Evolutionary conservation across 192 early-diverging fungal species (phyloP).

Genomic region (Coemansia sp.): DNA sequence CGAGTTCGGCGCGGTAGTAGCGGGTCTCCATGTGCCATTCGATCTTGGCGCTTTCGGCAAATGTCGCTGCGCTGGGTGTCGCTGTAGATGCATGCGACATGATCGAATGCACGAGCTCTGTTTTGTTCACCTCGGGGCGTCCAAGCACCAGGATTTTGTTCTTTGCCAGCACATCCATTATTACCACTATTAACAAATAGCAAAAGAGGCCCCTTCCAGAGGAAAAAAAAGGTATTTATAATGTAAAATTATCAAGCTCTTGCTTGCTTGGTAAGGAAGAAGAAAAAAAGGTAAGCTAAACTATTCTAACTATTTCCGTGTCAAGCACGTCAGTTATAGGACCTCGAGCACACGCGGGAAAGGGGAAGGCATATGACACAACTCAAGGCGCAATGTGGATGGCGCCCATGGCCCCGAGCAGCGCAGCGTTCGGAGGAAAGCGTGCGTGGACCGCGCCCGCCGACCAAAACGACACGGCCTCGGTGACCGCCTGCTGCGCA

Average conservation of each 20-base stretch:
- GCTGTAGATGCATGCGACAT: background rate
- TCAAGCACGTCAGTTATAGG: no score
- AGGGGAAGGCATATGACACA: no score
- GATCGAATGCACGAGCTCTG: slow-evolving; percentile 13
- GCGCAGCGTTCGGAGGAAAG: slow-evolving; percentile 19
- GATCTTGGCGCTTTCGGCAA: slow-evolving; percentile 12
- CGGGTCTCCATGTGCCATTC: slow-evolving; percentile 35
- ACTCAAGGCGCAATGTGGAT: slow-evolving; percentile 3
- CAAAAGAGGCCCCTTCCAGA: background rate
- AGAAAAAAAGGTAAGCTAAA: background rate
- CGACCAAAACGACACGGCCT: slow-evolving; percentile 43
- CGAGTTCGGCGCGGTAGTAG: slow-evolving; percentile 29
- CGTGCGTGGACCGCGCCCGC: slow-evolving; percentile 11
- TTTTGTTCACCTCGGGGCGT: slow-evolving; percentile 16
- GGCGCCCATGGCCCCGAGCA: slow-evolving; percentile 39
- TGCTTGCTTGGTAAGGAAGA: no score
- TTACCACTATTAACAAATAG: background rate
- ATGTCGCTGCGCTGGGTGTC: background rate
- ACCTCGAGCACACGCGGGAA: no score
- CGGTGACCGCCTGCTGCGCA: slow-evolving; percentile 7
- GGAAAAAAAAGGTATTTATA: background rate
- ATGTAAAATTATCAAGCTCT: background rate
- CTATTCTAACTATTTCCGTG: no score
- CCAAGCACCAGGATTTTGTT: slow-evolving; percentile 47
- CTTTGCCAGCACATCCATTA: slow-evolving; percentile 14